phyloP scores from a whole-genome alignment of 2,329 filamentous ascomycete species.

The Drechslera avenae region DNA sequence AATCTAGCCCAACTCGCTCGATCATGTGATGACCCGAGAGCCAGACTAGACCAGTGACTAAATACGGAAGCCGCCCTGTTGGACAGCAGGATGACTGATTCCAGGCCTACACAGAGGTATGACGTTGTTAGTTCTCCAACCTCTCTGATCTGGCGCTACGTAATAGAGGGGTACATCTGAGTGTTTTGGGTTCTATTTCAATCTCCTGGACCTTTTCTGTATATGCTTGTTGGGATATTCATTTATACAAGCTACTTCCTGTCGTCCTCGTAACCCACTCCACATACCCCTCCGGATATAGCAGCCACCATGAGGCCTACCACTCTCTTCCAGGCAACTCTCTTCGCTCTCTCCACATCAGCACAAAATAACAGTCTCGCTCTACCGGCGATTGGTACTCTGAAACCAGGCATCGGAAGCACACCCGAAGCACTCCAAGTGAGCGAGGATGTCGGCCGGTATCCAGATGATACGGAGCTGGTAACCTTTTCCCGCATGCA shows the following conservation, averaged over 20 bases:
- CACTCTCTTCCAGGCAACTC: not conserved
- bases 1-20: too few relatives aligned
- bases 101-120: too few relatives aligned
- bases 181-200: too few relatives aligned
- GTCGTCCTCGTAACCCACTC: not conserved
- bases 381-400: not conserved
- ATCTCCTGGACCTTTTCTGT: too few relatives aligned
- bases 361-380: not conserved
- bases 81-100: too few relatives aligned
- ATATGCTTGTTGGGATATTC: too few relatives aligned
- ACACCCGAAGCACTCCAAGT: constrained; percentile 2
- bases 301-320: not conserved
- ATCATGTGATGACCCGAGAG: too few relatives aligned
- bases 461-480: not conserved
- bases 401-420: not conserved
- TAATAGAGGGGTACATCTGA: too few relatives aligned
- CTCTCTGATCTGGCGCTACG: too few relatives aligned
- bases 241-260: not conserved
- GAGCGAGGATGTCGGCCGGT: not conserved
- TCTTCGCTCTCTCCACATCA: not conserved
- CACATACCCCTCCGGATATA: not conserved
- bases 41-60: too few relatives aligned
- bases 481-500: not conserved
- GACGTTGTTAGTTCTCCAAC: too few relatives aligned
- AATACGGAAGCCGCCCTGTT: too few relatives aligned